Base-by-base conservation (phyloP, 192 early-diverging fungal genomes). In the Irineochytrium annulatum region DNA sequence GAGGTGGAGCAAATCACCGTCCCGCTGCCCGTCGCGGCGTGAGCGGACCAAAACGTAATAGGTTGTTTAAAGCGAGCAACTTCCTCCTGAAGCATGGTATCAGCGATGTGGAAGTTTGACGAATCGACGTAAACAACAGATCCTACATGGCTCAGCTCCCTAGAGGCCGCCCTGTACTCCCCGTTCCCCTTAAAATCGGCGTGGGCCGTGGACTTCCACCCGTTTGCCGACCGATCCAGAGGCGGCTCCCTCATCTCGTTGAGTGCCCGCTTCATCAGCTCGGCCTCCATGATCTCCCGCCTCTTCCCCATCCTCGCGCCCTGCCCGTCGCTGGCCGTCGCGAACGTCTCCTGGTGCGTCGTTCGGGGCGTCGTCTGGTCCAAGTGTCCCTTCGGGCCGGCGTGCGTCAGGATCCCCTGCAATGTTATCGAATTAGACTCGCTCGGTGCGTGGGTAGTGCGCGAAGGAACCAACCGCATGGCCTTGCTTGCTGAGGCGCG, bases 21-120 rank as follows among this genome's bases (percentile, higher is more conserved):
- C 3, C 77, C 74, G 37, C 34, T 48, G 14, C 71, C 77, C 55
- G 67, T 76, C 1, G 58, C 64, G 1, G 77, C 78, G 49, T 61
- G 60, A 34, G 74, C 72, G 1, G 62, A 59, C 78, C 78, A 80
- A 46, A 80, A 80, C 0, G 78, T 80, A 63, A 80, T 77, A n/a
- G 78, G 78, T 11, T 65, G 57, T 16, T 45, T 58, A 39, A 65
- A 77, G 26, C 59, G 39, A 1, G 37, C 54, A 2, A 49, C 16
- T 14, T 69, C 61, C 45, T 55, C 71, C 64, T 73, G 34, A 27
- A 16, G 14, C 29, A 45, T 17, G 16, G 22, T 26, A 3, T 29
- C 17, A 19, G 37, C 8, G 37, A 41, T n/a, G 37, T 13, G n/a
- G n/a, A 41, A 8, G n/a, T 41, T 13, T 13, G 11, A 41, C 11